Evolutionary conservation across 768 basidiomycete genomes (phyloP), one percentile per base, ranked within the genome.

Genomic region (Boletus speciosus): DNA sequence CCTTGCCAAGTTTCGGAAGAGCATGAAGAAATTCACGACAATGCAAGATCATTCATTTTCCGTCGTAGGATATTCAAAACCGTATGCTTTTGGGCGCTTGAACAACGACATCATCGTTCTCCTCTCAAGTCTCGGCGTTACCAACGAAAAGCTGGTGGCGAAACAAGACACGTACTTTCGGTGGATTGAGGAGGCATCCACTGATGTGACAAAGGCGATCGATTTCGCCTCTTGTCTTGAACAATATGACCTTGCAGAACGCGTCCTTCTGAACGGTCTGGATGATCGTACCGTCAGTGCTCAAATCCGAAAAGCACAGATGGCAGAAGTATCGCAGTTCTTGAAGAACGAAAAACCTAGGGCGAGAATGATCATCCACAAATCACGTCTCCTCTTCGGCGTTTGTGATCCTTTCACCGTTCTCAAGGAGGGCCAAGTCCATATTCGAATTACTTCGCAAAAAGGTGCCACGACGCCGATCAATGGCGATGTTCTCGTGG

Each of bases 61-160:
- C 0, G 81, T 86, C 37, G 84, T 87, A 7, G 82, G 79, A 32
- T 74, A 81, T 60, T 86, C 86, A 2, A 76, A 73, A 46, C 85
- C 84, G 1, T 86, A 82, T 49, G 72, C 82, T 0, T 87, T 84
- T 58, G 84, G 81, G 1, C 77, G 85, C 6, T 72, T 88, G 31
- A 88, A 88, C 64, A 85, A 85, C 65, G 85, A 86, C 50, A 79
- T 86, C 61, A 81, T 86, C 16, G 80, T 82, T 32, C 79, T 87
- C 8, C 74, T 87, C 5, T 80, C 83, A 2, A 82, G 83, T 51
- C 78, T 88, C 6, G 85, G 85, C 0, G 72, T 86, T 42, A 73
- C 79, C 1, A 74, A 79, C 51, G 82, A 83, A 47, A 76, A 72
- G 7, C 63, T 87, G 3, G 65, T 82, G 6, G 69, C 68, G 1